Evolutionary conservation across 306 rosid genomes (phyloP), one percentile per base, ranked within the genome.

Genomic region (Malus orientalis): DNA sequence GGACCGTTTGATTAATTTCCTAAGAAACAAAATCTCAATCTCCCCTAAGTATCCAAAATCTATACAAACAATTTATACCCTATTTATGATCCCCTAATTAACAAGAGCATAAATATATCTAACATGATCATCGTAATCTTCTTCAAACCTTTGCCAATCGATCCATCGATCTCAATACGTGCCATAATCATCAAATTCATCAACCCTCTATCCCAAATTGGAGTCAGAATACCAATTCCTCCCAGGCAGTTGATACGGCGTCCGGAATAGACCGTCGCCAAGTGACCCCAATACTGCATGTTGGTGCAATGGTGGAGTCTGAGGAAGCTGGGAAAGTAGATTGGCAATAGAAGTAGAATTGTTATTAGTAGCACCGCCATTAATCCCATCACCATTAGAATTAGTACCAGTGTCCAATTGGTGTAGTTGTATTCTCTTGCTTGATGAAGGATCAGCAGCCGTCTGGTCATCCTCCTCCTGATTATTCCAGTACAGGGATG

Each of bases 291-390:
- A 75, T 82, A 86, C 82, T 81, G 87, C 74, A 38, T 89, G 95
- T 74, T 84, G 93, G 78, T 88, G 91, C 84, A 88, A 79, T 57
- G 92, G 78, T 14, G 96, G 81, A 10, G 82, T 87, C 70, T 83
- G 91, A 22, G 97, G 98, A 22, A 93, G 84, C n/a, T 94, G 93
- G 58, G 87, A 81, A 66, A 91, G 91, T 65, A 94, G 81, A 74
- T 87, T 70, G 2, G 93, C 87, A 53, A 90, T 76, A 18, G 93
- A 88, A 53, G 53, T 79, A 69, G 86, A 59, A 36, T 69, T 59
- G 76, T 78, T 84, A 20, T 82, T 87, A 23, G 16, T 13, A 11
- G 64, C 18, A 51, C 20, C 64, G 4, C 60, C 60, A 23, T 76
- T 80, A 69, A 78, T 54, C 47, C 54, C 74, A 38, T 74, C 81